Base-by-base conservation (phyloP, 2,329 filamentous ascomycete genomes). In the Neonectria ditissima region DNA sequence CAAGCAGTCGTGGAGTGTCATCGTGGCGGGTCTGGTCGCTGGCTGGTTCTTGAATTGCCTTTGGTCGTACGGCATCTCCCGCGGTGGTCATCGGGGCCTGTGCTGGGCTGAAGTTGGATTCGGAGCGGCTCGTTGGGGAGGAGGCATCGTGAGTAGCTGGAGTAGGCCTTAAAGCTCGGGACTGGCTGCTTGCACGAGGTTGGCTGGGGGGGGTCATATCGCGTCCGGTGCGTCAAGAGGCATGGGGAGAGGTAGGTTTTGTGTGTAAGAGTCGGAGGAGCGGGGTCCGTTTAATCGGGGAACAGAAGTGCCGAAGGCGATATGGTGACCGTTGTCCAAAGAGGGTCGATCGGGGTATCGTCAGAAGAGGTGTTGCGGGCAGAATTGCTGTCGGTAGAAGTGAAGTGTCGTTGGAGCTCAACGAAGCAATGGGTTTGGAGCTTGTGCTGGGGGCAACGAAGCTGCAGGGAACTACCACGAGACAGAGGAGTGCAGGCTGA, bases 171-270 rank as follows among this genome's bases (percentile, higher is more conserved):
- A 69, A 68, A 73, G 73, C 71, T 74, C 68, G 74, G 56, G 66
- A 63, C 58, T 75, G 72, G 62, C 72, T 74, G 72, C 69, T 71
- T 57, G 73, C 68, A 65, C 69, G 71, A 70, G 69, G 63, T 66
- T 73, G 69, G 68, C 77, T 74, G 55, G 73, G 69, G 53, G 74
- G 69, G 64, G 69, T 74, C 76, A 79, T 79, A 63, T 76, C 76
- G 77, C 62, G 65, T 50, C 60, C 59, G 58, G 57, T 51, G 63
- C 63, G 57, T 72, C 68, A 66, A 70, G 73, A 73, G 64, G 62
- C 67, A 74, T 71, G 60, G 67, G 65, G 64, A 63, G 44, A 50
- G 63, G 56, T 61, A 10, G 32, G 22, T 28, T 53, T 28, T 24
- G 39, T 53, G 39, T 53, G 37, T 32, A 48, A 28, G 22, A 47